These are phyloP conservation scores for Lentinula guzmanii DNA, from an alignment of 768 basidiomycete genomes.

Conservation along the genomic window DNA sequence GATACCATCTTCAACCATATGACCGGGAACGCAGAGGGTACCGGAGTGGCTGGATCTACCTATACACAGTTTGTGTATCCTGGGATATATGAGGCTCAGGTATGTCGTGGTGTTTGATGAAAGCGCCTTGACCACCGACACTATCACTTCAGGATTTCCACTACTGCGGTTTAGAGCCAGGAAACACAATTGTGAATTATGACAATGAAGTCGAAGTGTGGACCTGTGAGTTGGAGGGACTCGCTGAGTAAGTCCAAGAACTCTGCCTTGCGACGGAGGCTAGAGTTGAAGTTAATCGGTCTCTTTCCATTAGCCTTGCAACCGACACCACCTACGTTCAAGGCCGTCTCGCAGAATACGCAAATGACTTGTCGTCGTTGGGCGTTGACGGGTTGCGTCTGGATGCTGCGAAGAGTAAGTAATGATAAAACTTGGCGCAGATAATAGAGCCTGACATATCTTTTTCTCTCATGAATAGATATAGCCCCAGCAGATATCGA, in stretches of 20 bases:
- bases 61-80: constrained; percentile 52
- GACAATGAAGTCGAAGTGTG: constrained; percentile 48
- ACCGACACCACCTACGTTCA: constrained; percentile 60
- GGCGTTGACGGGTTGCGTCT: constrained; percentile 59
- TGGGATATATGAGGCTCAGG: constrained; percentile 39
- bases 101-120: constrained; percentile 23
- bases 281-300: background rate
- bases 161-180: constrained; percentile 50
- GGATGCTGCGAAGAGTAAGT: constrained; percentile 58
- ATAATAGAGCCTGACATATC: background rate
- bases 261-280: too few relatives aligned
- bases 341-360: constrained; percentile 46
- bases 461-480: constrained; percentile 26
- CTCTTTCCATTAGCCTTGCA: constrained; percentile 35
- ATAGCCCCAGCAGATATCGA: constrained; percentile 47
- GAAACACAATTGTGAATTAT: constrained; percentile 52
- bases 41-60: constrained; percentile 40
- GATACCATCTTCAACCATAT: constrained; percentile 67
- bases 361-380: constrained; percentile 53
- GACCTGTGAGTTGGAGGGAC: constrained; percentile 41
- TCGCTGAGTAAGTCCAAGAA: background rate
- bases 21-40: constrained; percentile 43
- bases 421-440: background rate
- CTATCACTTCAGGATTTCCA: constrained; percentile 44
- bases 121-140: background rate